Conservation (phyloP, 2,329 filamentous ascomycete species). For the Endothia cerciana region DNA sequence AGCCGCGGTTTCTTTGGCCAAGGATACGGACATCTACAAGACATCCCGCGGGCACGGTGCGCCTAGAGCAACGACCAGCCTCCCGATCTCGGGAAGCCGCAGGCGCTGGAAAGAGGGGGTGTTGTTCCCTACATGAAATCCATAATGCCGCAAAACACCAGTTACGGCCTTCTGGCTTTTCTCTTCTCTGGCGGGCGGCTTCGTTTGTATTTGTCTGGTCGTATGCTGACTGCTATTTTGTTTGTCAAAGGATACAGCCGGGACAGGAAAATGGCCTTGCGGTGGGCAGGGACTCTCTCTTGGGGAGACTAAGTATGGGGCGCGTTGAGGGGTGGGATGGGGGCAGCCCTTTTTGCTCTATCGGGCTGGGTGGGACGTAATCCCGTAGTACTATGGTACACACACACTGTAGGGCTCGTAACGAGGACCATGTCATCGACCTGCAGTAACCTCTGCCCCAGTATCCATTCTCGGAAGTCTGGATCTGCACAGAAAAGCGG, state of each 20-base stretch:
- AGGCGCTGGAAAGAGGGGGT: neutral
- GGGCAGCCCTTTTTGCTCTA: slow-evolving; percentile 8
- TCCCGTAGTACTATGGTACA: neutral
- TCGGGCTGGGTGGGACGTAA: neutral
- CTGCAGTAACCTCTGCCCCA: neutral
- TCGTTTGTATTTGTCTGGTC: neutral
- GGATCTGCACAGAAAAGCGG: neutral
- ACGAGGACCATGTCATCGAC: no score
- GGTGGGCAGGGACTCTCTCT: neutral
- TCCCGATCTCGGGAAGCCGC: neutral
- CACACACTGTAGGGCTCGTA: neutral
- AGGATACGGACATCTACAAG: neutral
- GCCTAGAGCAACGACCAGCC: neutral
- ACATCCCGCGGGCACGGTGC: neutral
- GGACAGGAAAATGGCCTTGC: neutral
- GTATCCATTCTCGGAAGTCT: slow-evolving; percentile 4
- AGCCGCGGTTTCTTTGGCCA: neutral
- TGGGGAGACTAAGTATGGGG: neutral
- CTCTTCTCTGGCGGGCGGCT: neutral
- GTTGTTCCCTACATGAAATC: slow-evolving; percentile 8
- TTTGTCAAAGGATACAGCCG: neutral
- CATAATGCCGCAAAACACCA: slow-evolving; percentile 6
- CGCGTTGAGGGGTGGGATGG: neutral
- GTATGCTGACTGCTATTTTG: neutral
- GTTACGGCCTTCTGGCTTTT: neutral